Evolutionary conservation across 2,329 filamentous ascomycete species (phyloP).

Genomic region (Arthroderma sp.): DNA sequence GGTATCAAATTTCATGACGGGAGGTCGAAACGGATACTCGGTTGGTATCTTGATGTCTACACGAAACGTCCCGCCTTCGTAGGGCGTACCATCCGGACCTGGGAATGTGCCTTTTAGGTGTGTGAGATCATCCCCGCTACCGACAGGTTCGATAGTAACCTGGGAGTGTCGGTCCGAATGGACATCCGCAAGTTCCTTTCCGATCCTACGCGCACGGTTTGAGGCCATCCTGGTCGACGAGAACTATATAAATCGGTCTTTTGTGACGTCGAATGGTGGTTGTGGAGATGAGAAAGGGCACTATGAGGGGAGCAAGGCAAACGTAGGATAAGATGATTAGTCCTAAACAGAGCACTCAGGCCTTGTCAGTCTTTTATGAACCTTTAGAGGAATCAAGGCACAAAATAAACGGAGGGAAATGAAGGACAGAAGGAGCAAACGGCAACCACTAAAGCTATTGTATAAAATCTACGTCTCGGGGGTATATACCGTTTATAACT

Average conservation of each 20-base stretch:
- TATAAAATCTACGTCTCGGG: too few relatives aligned
- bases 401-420: too few relatives aligned
- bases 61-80: conserved; percentile 68
- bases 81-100: conserved; percentile 84
- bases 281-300: too few relatives aligned
- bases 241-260: neutral
- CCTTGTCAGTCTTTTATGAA: too few relatives aligned
- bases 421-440: too few relatives aligned
- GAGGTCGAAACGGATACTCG: conserved; percentile 87
- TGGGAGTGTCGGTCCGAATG: conserved; percentile 58
- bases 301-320: too few relatives aligned
- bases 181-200: conserved; percentile 38
- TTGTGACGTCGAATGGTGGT: neutral
- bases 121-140: conserved; percentile 55
- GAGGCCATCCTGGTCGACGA: conserved; percentile 34
- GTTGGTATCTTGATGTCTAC: conserved; percentile 79
- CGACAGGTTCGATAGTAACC: conserved; percentile 54
- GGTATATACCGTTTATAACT: too few relatives aligned
- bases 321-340: too few relatives aligned
- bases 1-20: conserved; percentile 80
- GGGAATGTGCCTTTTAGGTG: conserved; percentile 72
- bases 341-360: too few relatives aligned
- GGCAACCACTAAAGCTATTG: too few relatives aligned
- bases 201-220: conserved; percentile 43
- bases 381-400: too few relatives aligned